Evolutionary conservation across 441 rosid genomes (phyloP).

Genomic region (Erodium moschatum): DNA sequence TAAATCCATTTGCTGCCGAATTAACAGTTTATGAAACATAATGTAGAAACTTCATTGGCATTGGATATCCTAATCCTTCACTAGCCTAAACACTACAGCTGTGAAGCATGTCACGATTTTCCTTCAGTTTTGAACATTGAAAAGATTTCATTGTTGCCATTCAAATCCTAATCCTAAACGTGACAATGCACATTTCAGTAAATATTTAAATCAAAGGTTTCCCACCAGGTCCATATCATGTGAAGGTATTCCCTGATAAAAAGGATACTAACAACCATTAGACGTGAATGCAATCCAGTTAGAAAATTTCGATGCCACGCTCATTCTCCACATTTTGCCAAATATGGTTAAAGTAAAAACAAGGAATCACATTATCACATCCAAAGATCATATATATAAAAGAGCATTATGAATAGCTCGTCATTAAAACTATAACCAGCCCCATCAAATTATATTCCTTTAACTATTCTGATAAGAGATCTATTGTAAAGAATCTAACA

Average conservation of each 20-base stretch:
- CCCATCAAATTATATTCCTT: not conserved
- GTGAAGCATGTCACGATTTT: not conserved
- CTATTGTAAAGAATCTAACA: not conserved
- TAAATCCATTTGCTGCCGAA: not conserved
- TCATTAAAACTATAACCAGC: not conserved
- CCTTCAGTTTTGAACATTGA: not conserved
- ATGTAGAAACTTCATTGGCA: not conserved
- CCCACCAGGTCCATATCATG: not conserved
- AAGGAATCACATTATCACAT: not conserved
- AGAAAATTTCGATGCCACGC: not conserved
- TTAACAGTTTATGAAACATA: not conserved
- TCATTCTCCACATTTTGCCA: not conserved
- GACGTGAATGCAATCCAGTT: not conserved
- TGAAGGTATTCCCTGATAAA: not conserved
- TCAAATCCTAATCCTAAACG: not conserved
- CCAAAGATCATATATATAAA: not conserved
- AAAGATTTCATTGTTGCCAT: not conserved
- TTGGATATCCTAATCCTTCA: not conserved
- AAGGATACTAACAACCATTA: not conserved
- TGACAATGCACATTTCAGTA: not conserved
- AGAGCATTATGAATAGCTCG: not conserved
- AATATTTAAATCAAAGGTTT: not conserved
- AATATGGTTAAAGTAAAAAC: not conserved
- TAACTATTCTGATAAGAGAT: not conserved
- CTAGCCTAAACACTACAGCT: not conserved